Evolutionary conservation across 352 stramenopile species (phyloP).

Genomic region (Bremia lactucae): DNA sequence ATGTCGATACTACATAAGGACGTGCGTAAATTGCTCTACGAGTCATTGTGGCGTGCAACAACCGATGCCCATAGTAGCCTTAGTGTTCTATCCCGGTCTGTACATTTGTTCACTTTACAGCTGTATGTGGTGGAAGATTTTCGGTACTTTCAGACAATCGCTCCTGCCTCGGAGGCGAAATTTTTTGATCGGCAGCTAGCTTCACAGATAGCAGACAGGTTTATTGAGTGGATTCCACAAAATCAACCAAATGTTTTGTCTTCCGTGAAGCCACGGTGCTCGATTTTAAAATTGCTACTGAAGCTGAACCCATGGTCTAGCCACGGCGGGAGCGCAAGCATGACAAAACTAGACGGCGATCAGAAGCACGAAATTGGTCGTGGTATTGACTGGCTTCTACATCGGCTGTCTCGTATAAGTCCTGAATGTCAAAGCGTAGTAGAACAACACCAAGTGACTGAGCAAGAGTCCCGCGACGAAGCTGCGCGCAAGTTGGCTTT

Average conservation of each 20-base stretch:
- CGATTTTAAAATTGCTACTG: conserved; percentile 48
- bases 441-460: conserved; percentile 45
- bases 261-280: conserved; percentile 20
- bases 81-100: conserved; percentile 51
- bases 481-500: conserved; percentile 54
- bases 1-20: conserved; percentile 55
- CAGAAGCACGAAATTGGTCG: conserved; percentile 79
- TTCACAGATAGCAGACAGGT: conserved; percentile 33
- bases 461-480: conserved; percentile 54
- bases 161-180: conserved; percentile 29
- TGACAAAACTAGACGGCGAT: conserved; percentile 61
- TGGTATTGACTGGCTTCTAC: conserved; percentile 69
- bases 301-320: conserved; percentile 67
- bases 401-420: conserved; percentile 45
- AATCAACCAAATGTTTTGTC: conserved; percentile 28
- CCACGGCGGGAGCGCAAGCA: conserved; percentile 35
- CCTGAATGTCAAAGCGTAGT: conserved; percentile 31
- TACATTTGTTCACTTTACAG: conserved; percentile 76
- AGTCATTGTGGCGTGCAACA: conserved; percentile 51
- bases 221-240: conserved; percentile 45
- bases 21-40: conserved; percentile 50
- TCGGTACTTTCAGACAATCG: conserved; percentile 46
- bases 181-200: conserved; percentile 35
- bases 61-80: conserved; percentile 50
- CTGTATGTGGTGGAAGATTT: conserved; percentile 75